These are phyloP conservation scores for Serpula lacrymans DNA, from an alignment of 768 basidiomycete genomes.

Conservation along the genomic window DNA sequence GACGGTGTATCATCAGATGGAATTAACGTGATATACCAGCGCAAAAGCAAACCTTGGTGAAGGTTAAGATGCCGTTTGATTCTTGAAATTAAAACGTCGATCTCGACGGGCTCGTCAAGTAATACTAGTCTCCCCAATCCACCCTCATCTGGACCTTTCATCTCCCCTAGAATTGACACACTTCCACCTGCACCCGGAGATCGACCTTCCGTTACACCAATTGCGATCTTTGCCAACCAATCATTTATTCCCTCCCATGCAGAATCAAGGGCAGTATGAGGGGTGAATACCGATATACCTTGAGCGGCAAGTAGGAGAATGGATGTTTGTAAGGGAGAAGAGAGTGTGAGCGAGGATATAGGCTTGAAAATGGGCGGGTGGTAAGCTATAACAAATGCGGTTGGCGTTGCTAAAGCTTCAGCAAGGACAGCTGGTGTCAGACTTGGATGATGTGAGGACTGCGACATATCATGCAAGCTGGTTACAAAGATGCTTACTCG, in stretches of 20 bases:
- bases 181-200: too few species aligned
- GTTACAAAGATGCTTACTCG: conserved; percentile 52
- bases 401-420: conserved; percentile 60
- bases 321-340: conserved; percentile 74
- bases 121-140: conserved; percentile 71
- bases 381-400: conserved; percentile 74
- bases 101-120: conserved; percentile 51
- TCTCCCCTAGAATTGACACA: conserved; percentile 36
- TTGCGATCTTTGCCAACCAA: conserved; percentile 67
- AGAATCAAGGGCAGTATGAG: conserved; percentile 88
- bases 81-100: conserved; percentile 59
- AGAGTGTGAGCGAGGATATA: conserved; percentile 70
- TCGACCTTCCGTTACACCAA: conserved; percentile 30
- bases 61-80: conserved; percentile 69
- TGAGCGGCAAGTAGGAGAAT: conserved; percentile 76
- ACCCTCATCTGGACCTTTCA: conserved; percentile 41
- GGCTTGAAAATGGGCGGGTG: conserved; percentile 83
- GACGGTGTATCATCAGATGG: background rate
- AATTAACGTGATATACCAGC: conserved; percentile 7
- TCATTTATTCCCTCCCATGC: conserved; percentile 86
- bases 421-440: conserved; percentile 67
- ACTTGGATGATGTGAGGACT: conserved; percentile 37
- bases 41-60: conserved; percentile 50
- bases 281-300: conserved; percentile 83
- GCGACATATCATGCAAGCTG: conserved; percentile 19